A percentile compares a stretch with the other conserved stretches of the same genome.
phyloP scores from a whole-genome alignment of 129 eudicot species.

The Silybum marianum region DNA sequence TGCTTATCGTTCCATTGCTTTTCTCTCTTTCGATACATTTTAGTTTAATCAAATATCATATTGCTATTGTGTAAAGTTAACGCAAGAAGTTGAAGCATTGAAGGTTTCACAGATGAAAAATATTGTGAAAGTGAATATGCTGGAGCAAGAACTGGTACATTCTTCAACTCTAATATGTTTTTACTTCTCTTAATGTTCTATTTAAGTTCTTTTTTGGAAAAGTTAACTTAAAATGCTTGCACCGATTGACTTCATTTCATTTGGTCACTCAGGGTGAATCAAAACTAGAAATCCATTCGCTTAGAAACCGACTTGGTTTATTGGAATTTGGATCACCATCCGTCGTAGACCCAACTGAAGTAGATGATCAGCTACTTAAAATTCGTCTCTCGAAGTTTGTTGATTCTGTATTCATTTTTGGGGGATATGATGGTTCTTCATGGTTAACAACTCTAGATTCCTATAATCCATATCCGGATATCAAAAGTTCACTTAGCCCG shows the following conservation, averaged over 20 bases:
- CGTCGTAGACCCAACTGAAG: slow-evolving; percentile 25
- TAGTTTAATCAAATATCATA: background rate
- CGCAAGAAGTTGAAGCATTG: slow-evolving; percentile 52
- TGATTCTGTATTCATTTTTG: slow-evolving; percentile 49
- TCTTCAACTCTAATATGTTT: slow-evolving; percentile 5
- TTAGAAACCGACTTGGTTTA: slow-evolving; percentile 21
- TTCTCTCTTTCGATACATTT: background rate
- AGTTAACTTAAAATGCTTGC: background rate
- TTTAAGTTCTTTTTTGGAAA: background rate
- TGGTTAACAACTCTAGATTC: slow-evolving; percentile 59
- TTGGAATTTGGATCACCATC: slow-evolving; percentile 30
- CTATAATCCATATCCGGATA: slow-evolving; percentile 47
- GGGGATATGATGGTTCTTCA: slow-evolving; percentile 67
- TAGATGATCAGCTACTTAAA: background rate
- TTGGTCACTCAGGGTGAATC: slow-evolving; percentile 49
- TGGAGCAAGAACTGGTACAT: slow-evolving; percentile 66
- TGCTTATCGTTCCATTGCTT: background rate
- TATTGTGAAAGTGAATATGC: slow-evolving; percentile 32
- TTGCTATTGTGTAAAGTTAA: slow-evolving; percentile 40
- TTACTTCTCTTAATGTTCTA: background rate
- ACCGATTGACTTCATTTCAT: slow-evolving; percentile 4
- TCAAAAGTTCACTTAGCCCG: slow-evolving; percentile 39
- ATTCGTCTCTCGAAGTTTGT: background rate
- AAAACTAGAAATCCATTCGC: slow-evolving; percentile 43
- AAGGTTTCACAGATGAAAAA: slow-evolving; percentile 50